Conservation (phyloP, 108 stramenopile species). For the Cyclostephanos tholiformis region DNA sequence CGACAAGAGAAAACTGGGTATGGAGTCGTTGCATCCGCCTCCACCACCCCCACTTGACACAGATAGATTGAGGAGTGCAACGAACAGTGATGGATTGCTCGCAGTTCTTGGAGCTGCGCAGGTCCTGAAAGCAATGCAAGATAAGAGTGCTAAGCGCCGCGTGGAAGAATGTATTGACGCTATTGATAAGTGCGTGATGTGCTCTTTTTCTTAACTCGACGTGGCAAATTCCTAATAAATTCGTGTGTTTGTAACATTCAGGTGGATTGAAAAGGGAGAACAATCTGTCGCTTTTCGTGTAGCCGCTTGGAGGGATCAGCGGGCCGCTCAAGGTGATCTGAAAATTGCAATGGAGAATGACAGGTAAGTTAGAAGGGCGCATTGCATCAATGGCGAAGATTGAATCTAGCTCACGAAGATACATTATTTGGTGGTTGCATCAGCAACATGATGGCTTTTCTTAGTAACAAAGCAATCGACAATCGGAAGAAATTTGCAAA, state of each 20-base stretch:
- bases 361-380: constrained; percentile 9
- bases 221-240: background rate
- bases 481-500: constrained; percentile 82
- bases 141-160: constrained; percentile 73
- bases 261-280: constrained; percentile 85
- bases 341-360: constrained; percentile 82
- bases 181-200: constrained; percentile 77
- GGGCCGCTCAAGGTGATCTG: constrained; percentile 87
- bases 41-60: constrained; percentile 91
- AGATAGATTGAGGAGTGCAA: constrained; percentile 83
- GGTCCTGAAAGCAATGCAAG: constrained; percentile 82
- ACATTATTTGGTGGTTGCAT: background rate
- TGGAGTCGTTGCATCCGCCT: constrained; percentile 36
- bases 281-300: constrained; percentile 90
- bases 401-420: background rate
- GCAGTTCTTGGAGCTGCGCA: constrained; percentile 87
- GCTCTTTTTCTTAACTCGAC: background rate
- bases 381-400: background rate
- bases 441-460: constrained; percentile 85
- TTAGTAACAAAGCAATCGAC: constrained; percentile 84
- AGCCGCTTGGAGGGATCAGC: constrained; percentile 85
- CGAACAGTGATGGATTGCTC: constrained; percentile 87
- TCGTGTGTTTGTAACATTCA: constrained; percentile 8
- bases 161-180: constrained; percentile 72
- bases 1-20: constrained; percentile 23